Evolutionary conservation across 2,329 filamentous ascomycete genomes (phyloP).

Genomic region (Exophiala sp.): DNA sequence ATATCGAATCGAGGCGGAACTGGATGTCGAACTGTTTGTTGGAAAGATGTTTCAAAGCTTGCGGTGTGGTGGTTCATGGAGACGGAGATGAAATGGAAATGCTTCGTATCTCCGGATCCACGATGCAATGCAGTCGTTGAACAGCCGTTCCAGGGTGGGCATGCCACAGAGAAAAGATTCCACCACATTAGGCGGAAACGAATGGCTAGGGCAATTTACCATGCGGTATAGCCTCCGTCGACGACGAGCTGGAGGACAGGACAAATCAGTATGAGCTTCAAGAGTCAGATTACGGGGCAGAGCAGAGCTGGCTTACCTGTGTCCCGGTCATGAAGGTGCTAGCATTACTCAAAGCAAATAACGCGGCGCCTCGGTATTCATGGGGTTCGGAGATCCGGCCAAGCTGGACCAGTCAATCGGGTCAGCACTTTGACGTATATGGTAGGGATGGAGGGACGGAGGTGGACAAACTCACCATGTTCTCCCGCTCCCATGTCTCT

Average conservation of each 20-base stretch:
- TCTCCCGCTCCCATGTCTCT: conserved; percentile 41
- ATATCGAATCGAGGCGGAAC: too few species aligned
- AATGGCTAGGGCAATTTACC: conserved; percentile 18
- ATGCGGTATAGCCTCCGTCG: conserved; percentile 26
- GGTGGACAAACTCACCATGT: conserved; percentile 41
- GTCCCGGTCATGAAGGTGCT: conserved; percentile 53
- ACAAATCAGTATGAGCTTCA: background rate
- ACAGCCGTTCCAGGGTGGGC: too few species aligned
- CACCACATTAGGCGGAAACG: too few species aligned
- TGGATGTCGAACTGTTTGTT: too few species aligned
- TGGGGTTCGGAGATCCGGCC: conserved; percentile 60
- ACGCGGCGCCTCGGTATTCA: conserved; percentile 58
- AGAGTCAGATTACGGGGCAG: background rate
- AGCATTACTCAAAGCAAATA: conserved; percentile 45
- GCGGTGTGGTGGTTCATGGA: too few species aligned
- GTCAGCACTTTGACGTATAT: too few species aligned
- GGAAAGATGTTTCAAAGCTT: too few species aligned
- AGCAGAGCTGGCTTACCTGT: conserved; percentile 29
- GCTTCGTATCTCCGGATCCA: too few species aligned
- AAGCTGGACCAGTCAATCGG: conserved; percentile 3
- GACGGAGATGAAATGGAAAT: too few species aligned
- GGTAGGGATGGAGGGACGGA: background rate
- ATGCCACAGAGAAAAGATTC: too few species aligned
- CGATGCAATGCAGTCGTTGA: too few species aligned
- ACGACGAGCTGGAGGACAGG: conserved; percentile 32